Evolutionary conservation across 1,139 yeast species (phyloP).

Genomic region (Diutina mesorugosa): DNA sequence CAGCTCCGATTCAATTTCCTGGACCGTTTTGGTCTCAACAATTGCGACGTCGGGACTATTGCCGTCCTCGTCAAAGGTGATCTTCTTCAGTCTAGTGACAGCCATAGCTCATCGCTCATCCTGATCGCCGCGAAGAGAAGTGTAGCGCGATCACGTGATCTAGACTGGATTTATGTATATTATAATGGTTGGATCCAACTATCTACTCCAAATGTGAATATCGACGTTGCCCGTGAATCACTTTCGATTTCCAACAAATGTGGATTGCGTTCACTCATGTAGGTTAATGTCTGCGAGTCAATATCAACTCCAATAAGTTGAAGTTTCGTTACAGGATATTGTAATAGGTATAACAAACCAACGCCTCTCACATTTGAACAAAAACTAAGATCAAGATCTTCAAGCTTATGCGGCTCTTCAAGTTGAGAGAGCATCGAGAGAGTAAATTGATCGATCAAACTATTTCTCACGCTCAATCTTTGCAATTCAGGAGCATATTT

Average conservation of each 20-base stretch:
- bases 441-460: neutral
- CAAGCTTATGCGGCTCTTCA: neutral
- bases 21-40: neutral
- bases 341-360: neutral
- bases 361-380: neutral
- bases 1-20: neutral
- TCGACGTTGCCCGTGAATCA: neutral
- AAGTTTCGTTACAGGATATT: neutral
- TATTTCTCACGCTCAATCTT: neutral
- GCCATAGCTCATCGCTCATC: conserved; percentile 1
- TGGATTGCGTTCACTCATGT: neutral
- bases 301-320: neutral
- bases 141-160: neutral
- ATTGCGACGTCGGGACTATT: neutral
- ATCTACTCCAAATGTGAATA: neutral
- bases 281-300: neutral
- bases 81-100: neutral
- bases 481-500: neutral
- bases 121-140: neutral
- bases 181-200: neutral
- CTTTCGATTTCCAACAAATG: neutral
- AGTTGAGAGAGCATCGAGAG: neutral
- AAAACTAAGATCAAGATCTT: neutral
- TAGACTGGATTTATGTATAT: neutral
- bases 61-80: neutral